Conservation (phyloP, 345 rosid species). For the Turnera subulata region DNA sequence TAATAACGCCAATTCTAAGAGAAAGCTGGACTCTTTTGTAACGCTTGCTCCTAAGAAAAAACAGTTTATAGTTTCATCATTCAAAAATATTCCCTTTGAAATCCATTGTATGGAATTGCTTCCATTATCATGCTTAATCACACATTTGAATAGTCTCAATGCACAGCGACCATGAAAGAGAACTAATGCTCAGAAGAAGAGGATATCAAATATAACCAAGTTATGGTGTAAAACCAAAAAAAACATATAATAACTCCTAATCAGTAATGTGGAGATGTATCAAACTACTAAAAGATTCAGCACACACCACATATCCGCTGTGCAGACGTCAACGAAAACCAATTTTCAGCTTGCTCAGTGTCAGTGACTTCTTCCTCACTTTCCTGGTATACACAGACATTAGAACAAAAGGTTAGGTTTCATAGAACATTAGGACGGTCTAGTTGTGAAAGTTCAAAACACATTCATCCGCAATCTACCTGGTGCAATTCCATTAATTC, state of each 20-base stretch:
- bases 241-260: not conserved
- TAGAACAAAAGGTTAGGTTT: not conserved
- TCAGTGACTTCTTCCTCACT: constrained; percentile 97
- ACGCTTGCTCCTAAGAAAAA: not conserved
- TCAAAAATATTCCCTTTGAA: not conserved
- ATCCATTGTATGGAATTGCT: not conserved
- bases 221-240: not conserved
- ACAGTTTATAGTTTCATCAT: not conserved
- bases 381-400: constrained; percentile 48
- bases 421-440: constrained; percentile 2
- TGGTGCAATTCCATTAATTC: constrained; percentile 99
- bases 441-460: constrained; percentile 2
- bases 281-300: not conserved
- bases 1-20: too few relatives aligned
- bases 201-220: not conserved
- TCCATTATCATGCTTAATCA: not conserved
- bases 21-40: not conserved
- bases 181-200: not conserved
- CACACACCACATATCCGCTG: constrained; percentile 90
- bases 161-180: too few relatives aligned
- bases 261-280: not conserved
- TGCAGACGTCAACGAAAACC: constrained; percentile 99
- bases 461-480: constrained; percentile 34
- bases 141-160: constrained; percentile 5
- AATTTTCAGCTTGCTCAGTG: constrained; percentile 98